Evolutionary conservation across 2,329 filamentous ascomycete genomes (phyloP), one percentile per base, ranked within the genome.

Genomic region (Trichoderma brevicompactum): DNA sequence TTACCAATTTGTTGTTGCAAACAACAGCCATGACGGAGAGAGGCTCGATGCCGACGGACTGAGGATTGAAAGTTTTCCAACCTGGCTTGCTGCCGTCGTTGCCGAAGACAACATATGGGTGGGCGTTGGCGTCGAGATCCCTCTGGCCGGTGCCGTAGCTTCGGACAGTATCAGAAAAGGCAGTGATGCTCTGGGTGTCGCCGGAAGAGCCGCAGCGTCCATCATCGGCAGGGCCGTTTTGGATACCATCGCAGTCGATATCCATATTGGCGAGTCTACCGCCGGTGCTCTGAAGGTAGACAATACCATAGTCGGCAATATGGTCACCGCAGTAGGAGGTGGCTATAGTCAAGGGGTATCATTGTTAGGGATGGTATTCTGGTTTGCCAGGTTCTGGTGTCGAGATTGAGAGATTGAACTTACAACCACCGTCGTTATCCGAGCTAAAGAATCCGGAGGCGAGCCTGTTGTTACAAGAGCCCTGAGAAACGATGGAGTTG

Each of bases 21-120:
- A 87, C 82, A 3, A 86, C 81, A 1, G 83, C 84, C 72, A 87
- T 83, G 10, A 87, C 76, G 65, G 82, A 83, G 66, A 87, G 72
- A 1, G 83, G 83, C 72, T 82, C 70, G 65, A 87, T 77, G 2
- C 80, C 81, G 19, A 76, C 70, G 2, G 75, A 64, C 59, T 74
- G 68, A 0, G 82, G 81, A 64, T 81, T 69, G 48, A 82, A 84
- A 1, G 70, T 76, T 8, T 72, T 69, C 69, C 73, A 79, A 41
- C 71, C 71, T 6, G 68, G 58, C 58, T 72, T 76, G 36, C 48
- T 70, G 40, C 75, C 79, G 3, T 75, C 71, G 71, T 85, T 85
- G 7, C 83, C 83, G 54, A 86, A 81, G 13, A 86, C 83, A 7
- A 86, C 80, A 66, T 84, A 86, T 0, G 81, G 77, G 67, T 85